Percentiles rank a stretch among this genome's conserved stretches.
phyloP scores from a whole-genome alignment of 192 early-diverging fungal genomes.

The Dissophora ornata region DNA sequence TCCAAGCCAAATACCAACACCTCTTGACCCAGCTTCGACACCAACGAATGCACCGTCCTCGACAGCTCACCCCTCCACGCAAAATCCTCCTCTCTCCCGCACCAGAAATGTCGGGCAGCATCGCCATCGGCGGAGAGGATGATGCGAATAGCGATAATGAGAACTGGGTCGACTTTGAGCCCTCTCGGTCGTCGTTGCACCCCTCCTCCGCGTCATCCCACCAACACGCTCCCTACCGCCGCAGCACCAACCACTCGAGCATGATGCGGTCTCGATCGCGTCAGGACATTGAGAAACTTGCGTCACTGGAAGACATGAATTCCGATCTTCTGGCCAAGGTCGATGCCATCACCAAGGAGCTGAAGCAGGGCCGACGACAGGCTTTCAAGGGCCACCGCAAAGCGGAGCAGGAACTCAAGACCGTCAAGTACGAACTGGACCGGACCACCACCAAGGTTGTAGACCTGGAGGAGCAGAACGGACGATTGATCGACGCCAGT shows the following conservation, averaged over 20 bases:
- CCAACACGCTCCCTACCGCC: slow-evolving; percentile 24
- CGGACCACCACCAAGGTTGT: slow-evolving; percentile 32
- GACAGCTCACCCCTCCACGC: slow-evolving; percentile 31
- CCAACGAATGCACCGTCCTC: slow-evolving; percentile 32
- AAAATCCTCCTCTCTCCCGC: slow-evolving; percentile 39
- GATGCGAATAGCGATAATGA: slow-evolving; percentile 21
- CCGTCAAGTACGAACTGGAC: slow-evolving; percentile 40
- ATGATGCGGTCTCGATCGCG: slow-evolving; percentile 32
- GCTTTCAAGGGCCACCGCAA: slow-evolving; percentile 43
- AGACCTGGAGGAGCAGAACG: slow-evolving; percentile 47
- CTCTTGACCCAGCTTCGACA: slow-evolving; percentile 37
- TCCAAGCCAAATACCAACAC: slow-evolving; percentile 35
- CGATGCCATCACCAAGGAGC: slow-evolving; percentile 43
- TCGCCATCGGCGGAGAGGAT: slow-evolving; percentile 12
- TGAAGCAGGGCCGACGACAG: slow-evolving; percentile 46
- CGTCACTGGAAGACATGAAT: slow-evolving; percentile 35
- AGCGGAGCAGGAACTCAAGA: slow-evolving; percentile 33
- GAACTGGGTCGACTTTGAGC: slow-evolving; percentile 54
- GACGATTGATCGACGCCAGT: slow-evolving; percentile 46
- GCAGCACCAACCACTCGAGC: slow-evolving; percentile 10
- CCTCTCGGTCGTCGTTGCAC: slow-evolving; percentile 10
- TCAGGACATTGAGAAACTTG: slow-evolving; percentile 45
- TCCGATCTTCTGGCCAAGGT: slow-evolving; percentile 32
- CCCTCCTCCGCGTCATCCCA: not conserved
- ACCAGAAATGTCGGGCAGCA: slow-evolving; percentile 9